Evolutionary conservation across 2,329 filamentous ascomycete genomes (phyloP).

Genomic region (Amylocarpus encephaloides): DNA sequence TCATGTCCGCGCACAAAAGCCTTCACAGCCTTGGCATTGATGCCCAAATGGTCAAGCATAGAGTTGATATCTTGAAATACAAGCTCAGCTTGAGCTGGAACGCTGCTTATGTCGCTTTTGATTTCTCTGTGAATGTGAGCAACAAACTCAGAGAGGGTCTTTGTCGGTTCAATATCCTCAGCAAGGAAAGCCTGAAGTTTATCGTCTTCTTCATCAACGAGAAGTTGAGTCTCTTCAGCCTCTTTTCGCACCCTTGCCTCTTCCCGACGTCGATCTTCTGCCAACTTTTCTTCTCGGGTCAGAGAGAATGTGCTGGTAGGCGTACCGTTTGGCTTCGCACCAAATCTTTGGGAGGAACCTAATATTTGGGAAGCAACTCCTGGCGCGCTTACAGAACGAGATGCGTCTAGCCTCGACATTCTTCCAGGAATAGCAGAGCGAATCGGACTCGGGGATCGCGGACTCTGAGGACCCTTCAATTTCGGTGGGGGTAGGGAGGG

Average conservation of each 20-base stretch:
- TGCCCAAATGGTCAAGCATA: slow-evolving; percentile 88
- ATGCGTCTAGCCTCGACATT: slow-evolving; percentile 42
- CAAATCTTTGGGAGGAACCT: slow-evolving; percentile 37
- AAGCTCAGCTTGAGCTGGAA: slow-evolving; percentile 58
- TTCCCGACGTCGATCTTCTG: slow-evolving; percentile 25
- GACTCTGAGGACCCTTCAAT: slow-evolving; percentile 41
- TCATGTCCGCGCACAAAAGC: slow-evolving; percentile 63
- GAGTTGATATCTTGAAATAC: slow-evolving; percentile 78
- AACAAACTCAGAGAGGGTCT: slow-evolving; percentile 61
- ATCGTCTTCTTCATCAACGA: slow-evolving; percentile 65
- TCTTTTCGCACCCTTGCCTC: slow-evolving; percentile 46
- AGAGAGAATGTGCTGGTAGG: slow-evolving; percentile 19
- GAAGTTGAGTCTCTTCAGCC: slow-evolving; percentile 48
- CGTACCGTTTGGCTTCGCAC: slow-evolving; percentile 39
- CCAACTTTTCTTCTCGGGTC: slow-evolving; percentile 22
- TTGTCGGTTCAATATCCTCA: slow-evolving; percentile 54
- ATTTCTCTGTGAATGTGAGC: slow-evolving; percentile 51
- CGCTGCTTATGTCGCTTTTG: slow-evolving; percentile 40
- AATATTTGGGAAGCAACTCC: slow-evolving; percentile 51
- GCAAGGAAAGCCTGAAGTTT: slow-evolving; percentile 57
- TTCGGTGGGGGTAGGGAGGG: slow-evolving; percentile 46
- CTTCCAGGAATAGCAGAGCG: slow-evolving; percentile 50
- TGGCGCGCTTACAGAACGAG: slow-evolving; percentile 55
- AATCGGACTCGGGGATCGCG: slow-evolving; percentile 67
- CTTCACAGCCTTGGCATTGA: slow-evolving; percentile 62